phyloP scores from a whole-genome alignment of 768 basidiomycete species.

The Leccinellum albellum region DNA sequence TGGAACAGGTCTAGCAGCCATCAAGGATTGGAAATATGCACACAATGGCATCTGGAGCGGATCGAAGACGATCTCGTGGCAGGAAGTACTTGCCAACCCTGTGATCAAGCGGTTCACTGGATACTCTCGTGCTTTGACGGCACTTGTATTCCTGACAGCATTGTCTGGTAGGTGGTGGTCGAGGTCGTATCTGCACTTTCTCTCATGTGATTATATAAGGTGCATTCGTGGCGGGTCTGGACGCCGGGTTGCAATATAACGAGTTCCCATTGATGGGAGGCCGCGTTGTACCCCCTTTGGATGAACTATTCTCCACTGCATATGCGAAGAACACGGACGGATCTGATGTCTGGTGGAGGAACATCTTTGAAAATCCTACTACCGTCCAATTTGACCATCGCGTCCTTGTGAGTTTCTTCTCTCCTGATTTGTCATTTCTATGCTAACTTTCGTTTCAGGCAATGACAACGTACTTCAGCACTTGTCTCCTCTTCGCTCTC shows the following conservation, averaged over 20 bases:
- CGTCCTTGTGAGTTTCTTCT: constrained; percentile 60
- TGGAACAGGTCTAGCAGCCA: constrained; percentile 65
- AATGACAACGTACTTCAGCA: constrained; percentile 74
- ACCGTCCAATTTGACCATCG: constrained; percentile 98
- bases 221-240: constrained; percentile 96
- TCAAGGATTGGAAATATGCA: constrained; percentile 78
- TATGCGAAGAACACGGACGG: constrained; percentile 71
- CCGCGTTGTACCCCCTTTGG: constrained; percentile 69
- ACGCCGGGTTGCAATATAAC: constrained; percentile 96
- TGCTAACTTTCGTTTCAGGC: constrained; percentile 48
- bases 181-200: not conserved
- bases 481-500: constrained; percentile 57
- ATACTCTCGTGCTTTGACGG: constrained; percentile 60
- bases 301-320: constrained; percentile 73
- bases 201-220: constrained; percentile 44
- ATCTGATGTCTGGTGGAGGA: constrained; percentile 91
- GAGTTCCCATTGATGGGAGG: constrained; percentile 98
- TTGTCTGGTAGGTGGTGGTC: constrained; percentile 66
- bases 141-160: constrained; percentile 85
- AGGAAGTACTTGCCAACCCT: constrained; percentile 51
- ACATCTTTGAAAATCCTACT: constrained; percentile 94
- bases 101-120: constrained; percentile 55
- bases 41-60: constrained; percentile 58
- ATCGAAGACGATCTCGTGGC: constrained; percentile 39
- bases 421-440: not conserved